Percentiles rank a stretch among this genome's conserved stretches.
Conservation (phyloP, 2,329 filamentous ascomycete genomes). For the Emmonsia crescens region DNA sequence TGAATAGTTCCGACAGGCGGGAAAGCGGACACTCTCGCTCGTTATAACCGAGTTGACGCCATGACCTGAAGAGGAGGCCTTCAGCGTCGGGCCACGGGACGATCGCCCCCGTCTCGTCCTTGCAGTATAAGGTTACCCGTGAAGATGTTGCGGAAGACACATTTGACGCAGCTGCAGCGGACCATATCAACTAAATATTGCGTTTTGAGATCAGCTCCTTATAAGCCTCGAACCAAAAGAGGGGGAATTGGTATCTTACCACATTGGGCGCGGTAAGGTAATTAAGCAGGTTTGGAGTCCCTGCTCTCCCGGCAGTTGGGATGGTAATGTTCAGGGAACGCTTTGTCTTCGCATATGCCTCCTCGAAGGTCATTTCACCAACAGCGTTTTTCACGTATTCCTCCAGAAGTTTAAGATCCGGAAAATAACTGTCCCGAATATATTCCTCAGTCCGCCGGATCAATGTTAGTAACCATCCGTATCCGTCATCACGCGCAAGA, state of each 20-base stretch:
- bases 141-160: constrained; percentile 50
- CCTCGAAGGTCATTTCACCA: constrained; percentile 83
- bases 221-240: background rate
- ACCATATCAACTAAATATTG: constrained; percentile 47
- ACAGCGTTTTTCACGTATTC: constrained; percentile 76
- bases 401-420: constrained; percentile 72
- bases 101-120: constrained; percentile 61
- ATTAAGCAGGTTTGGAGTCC: constrained; percentile 76
- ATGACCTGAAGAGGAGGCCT: constrained; percentile 56
- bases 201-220: background rate
- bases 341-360: constrained; percentile 78
- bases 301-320: constrained; percentile 60
- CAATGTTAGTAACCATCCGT: constrained; percentile 46
- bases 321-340: constrained; percentile 86
- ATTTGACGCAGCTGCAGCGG: constrained; percentile 33
- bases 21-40: constrained; percentile 58
- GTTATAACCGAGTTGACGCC: constrained; percentile 54
- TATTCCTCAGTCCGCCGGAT: constrained; percentile 58
- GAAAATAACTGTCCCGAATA: constrained; percentile 65
- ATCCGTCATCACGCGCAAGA: constrained; percentile 17
- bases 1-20: constrained; percentile 72
- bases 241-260: constrained; percentile 42
- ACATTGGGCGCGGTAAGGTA: constrained; percentile 90
- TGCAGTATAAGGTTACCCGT: constrained; percentile 61
- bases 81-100: constrained; percentile 58